Evolutionary conservation across 2,329 filamentous ascomycete genomes (phyloP).

Genomic region (Stachybotrys chartarum): DNA sequence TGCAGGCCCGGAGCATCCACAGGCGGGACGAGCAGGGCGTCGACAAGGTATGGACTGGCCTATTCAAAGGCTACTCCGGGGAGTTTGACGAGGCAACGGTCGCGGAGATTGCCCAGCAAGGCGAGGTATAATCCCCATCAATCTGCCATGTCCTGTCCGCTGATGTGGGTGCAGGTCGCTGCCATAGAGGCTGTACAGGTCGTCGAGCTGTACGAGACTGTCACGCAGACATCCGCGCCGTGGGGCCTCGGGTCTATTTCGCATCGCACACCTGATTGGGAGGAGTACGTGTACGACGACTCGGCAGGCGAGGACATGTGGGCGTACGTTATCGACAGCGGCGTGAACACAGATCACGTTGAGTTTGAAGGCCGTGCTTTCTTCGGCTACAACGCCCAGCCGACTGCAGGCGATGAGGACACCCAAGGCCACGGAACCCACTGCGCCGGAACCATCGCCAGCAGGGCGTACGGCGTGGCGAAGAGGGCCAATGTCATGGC

Average conservation of each 20-base stretch:
- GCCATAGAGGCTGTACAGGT: not conserved
- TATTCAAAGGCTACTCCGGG: constrained; percentile 27
- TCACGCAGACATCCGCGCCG: constrained; percentile 12
- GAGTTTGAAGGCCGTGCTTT: constrained; percentile 19
- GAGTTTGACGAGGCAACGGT: constrained; percentile 34
- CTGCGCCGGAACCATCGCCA: constrained; percentile 19
- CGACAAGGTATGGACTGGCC: constrained; percentile 1
- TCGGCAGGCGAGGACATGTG: constrained; percentile 15
- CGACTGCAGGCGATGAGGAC: constrained; percentile 17
- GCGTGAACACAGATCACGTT: constrained; percentile 28
- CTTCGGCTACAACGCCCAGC: constrained; percentile 17
- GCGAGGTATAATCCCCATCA: constrained; percentile 21
- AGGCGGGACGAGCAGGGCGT: constrained; percentile 7
- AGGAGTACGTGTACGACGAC: constrained; percentile 16
- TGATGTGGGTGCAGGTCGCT: not conserved
- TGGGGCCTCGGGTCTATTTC: constrained; percentile 20
- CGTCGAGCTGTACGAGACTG: not conserved
- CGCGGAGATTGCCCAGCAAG: constrained; percentile 27
- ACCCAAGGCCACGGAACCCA: constrained; percentile 21
- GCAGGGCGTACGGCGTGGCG: constrained; percentile 22
- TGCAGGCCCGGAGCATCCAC: constrained; percentile 14
- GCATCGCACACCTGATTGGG: not conserved
- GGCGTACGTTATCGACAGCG: constrained; percentile 37
- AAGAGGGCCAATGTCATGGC: constrained; percentile 17
- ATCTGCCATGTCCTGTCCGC: constrained; percentile 3